Percentiles rank a stretch among this genome's conserved stretches.
These are phyloP conservation scores for Penicillium sclerotiorum DNA, from an alignment of 2,329 filamentous ascomycete genomes.

Conservation along the genomic window DNA sequence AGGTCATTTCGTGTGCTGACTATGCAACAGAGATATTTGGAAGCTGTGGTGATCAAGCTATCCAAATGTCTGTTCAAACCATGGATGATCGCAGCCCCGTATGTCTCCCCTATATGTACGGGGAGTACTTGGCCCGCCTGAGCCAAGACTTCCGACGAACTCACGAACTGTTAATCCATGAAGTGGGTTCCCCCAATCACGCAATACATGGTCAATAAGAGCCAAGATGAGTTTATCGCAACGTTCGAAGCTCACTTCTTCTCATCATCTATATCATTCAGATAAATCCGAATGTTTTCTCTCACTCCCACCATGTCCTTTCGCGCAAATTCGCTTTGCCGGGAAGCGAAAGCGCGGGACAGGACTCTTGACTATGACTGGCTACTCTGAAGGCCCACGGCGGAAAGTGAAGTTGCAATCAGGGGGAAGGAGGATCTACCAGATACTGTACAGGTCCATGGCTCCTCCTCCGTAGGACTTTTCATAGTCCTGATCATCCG, in stretches of 20 bases:
- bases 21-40: too few relatives aligned
- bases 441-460: too few relatives aligned
- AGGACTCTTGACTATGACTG: background rate
- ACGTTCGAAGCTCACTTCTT: background rate
- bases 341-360: constrained; percentile 25
- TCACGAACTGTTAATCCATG: background rate
- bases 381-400: background rate
- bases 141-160: background rate
- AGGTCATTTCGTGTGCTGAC: background rate
- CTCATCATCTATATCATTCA: background rate
- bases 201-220: constrained; percentile 2
- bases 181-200: constrained; percentile 4
- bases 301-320: background rate
- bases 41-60: background rate
- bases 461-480: too few relatives aligned
- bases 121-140: background rate
- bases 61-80: background rate
- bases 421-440: too few relatives aligned
- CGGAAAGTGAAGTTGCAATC: too few relatives aligned
- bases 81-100: background rate
- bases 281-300: background rate
- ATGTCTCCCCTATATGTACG: background rate
- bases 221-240: constrained; percentile 12
- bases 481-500: too few relatives aligned
- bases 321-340: constrained; percentile 18